Evolutionary conservation across 148 eudicot species (phyloP).

Genomic region (Limonium bicolor): DNA sequence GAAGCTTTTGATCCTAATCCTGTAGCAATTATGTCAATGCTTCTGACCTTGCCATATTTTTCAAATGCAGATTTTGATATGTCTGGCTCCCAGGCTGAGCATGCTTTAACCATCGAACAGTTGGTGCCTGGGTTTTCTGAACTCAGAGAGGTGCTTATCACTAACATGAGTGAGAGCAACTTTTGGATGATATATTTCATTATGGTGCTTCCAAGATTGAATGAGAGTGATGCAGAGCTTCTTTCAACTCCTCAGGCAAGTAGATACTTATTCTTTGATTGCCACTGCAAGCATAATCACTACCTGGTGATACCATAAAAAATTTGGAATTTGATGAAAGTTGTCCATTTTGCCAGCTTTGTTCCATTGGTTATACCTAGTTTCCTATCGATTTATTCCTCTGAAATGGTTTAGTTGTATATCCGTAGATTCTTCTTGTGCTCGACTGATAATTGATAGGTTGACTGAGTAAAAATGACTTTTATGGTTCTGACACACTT

Average conservation of each 20-base stretch:
- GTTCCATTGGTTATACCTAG: not conserved
- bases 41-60: not conserved
- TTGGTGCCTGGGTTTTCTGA: constrained; percentile 44
- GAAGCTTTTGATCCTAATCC: not conserved
- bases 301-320: not conserved
- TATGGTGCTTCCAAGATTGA: constrained; percentile 53
- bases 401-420: not conserved
- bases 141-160: constrained; percentile 25
- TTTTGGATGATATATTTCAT: constrained; percentile 81
- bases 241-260: constrained; percentile 66
- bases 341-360: too few relatives aligned
- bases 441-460: not conserved
- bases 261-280: not conserved
- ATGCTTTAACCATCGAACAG: constrained; percentile 33
- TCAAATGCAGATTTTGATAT: constrained; percentile 50
- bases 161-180: constrained; percentile 19
- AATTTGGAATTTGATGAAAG: not conserved
- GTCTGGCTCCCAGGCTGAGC: constrained; percentile 51
- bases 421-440: not conserved
- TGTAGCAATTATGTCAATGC: not conserved
- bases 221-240: constrained; percentile 29
- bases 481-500: too few relatives aligned
- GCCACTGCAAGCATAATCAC: not conserved
- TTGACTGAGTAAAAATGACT: too few relatives aligned
- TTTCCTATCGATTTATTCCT: not conserved